These are phyloP conservation scores for Mixia osmundae DNA, from an alignment of 1,284 basidiomycete genomes.

Conservation along the genomic window DNA sequence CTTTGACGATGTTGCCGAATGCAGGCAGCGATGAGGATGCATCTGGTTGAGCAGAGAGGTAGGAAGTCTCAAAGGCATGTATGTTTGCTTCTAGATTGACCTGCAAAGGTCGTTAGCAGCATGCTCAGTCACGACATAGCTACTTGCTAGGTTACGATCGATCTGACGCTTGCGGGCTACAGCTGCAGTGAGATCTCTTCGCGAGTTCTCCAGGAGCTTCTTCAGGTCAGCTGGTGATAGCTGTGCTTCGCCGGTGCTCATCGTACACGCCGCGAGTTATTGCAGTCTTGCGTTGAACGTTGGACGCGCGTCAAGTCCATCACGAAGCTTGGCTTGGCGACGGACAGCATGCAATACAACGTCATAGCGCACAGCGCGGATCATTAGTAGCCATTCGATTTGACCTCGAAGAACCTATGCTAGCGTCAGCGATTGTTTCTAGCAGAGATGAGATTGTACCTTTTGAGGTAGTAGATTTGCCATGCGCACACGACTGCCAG, in stretches of 20 bases:
- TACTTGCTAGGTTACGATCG: neutral
- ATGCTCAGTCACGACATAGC: neutral
- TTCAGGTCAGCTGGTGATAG: neutral
- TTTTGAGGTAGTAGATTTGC: conserved; percentile 85
- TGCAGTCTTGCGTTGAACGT: too few species aligned
- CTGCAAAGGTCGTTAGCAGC: conserved; percentile 14
- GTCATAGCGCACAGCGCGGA: too few species aligned
- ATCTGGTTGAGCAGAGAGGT: conserved; percentile 19
- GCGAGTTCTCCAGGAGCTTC: neutral
- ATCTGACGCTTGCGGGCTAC: neutral
- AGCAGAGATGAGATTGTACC: neutral
- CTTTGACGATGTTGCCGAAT: conserved; percentile 22
- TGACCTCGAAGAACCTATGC: conserved; percentile 9
- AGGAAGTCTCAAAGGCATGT: conserved; percentile 28
- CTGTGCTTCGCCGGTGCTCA: too few species aligned
- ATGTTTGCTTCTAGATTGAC: conserved; percentile 26
- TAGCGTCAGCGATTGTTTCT: too few species aligned
- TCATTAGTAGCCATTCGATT: too few species aligned
- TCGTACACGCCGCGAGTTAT: too few species aligned
- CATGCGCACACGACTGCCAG: conserved; percentile 76
- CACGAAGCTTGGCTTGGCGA: too few species aligned
- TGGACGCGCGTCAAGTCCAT: too few species aligned
- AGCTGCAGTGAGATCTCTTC: neutral
- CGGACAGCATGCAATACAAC: too few species aligned
- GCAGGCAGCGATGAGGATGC: conserved; percentile 7